Percentiles rank a stretch among this genome's conserved stretches.
Evolutionary conservation across 2,329 filamentous ascomycete species (phyloP).

Genomic region (Sclerotinia spermophila): DNA sequence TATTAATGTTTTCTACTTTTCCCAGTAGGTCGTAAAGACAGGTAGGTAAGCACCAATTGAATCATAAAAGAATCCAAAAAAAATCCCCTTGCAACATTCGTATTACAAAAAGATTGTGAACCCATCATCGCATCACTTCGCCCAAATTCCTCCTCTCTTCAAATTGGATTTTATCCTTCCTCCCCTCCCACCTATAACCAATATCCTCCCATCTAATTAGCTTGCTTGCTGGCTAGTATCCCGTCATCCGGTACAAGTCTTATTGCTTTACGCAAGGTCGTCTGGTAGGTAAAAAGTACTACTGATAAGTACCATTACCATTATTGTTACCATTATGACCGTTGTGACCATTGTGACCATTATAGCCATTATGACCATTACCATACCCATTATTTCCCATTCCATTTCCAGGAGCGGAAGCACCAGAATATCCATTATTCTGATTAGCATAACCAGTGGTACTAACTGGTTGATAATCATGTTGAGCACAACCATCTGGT

Average conservation of each 20-base stretch:
- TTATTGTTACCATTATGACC: slow-evolving; percentile 6
- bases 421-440: not conserved
- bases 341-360: not conserved
- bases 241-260: not conserved
- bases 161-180: not conserved
- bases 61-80: slow-evolving; percentile 8
- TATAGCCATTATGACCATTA: not conserved
- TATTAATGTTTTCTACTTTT: not conserved
- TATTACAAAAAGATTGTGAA: not conserved
- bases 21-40: not conserved
- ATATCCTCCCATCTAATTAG: not conserved
- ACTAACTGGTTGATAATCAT: not conserved
- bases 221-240: not conserved
- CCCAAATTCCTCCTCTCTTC: not conserved
- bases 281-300: not conserved
- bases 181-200: not conserved
- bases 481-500: not conserved
- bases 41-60: not conserved
- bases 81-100: not conserved
- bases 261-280: not conserved
- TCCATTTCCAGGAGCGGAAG: not conserved
- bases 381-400: not conserved
- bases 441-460: not conserved
- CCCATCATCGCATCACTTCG: not conserved
- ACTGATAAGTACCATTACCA: not conserved